Evolutionary conservation across 352 stramenopile species (phyloP), one percentile per base, ranked within the genome.

Genomic region (Pythium phragmitis): DNA sequence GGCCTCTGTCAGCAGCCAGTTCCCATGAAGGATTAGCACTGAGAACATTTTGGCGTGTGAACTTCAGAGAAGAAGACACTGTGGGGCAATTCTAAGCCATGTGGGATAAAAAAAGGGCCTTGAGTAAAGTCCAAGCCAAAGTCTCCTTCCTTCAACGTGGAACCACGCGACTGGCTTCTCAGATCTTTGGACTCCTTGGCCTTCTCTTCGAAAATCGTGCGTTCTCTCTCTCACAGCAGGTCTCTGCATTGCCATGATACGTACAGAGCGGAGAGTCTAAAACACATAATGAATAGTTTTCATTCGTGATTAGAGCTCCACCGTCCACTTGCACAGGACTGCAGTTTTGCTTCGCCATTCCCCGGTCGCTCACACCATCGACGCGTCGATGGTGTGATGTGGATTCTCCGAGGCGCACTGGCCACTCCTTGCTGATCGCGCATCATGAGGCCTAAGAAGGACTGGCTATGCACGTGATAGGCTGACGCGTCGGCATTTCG

Each of bases 361-460:
- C 26, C 26, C 26, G 26, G 26, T 28, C 26, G 26, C 26, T 30
- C 26, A 30, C 26, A 30, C 26, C 2, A 30, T 30, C 34, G 34
- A 39, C 34, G 34, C 34, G 34, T 39, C 12, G 54, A 61, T 61
- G 28, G 54, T 49, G 54, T 61, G 54, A 61, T 21, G 39, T 43
- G 54, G 54, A 42, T 52, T 45, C 47, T 17, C 33, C 5, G 14
- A 21, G 5, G 4, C 23, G 56, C 45, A 63, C 57, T 56, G 45
- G 36, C 57, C 46, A 63, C 33, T 56, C 47, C 33, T 28, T 33
- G 28, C 41, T 63, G 57, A 63, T 63, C 45, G 57, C 57, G 36
- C 57, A 63, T 63, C 57, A 41, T 19, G 26, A 34, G 16, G 46
- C 36, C 45, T 63, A 57, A 63, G 45, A 63, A 41, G 57, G 57